Conservation (phyloP, 306 rosid species). For the Quercus parvula region DNA sequence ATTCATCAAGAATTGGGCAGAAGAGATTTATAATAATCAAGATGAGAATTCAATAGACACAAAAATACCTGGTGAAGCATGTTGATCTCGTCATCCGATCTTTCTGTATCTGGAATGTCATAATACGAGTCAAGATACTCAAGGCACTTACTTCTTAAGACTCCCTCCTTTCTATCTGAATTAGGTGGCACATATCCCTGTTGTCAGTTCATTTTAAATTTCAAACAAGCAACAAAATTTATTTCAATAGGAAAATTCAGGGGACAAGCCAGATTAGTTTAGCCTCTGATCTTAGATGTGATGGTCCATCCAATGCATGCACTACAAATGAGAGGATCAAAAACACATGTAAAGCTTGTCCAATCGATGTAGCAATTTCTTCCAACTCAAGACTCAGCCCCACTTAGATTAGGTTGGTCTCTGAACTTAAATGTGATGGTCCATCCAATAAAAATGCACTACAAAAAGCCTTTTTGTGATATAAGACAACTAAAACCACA, state of each 20-base stretch:
- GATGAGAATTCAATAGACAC: slow-evolving; percentile 4
- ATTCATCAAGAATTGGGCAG: slow-evolving; percentile 21
- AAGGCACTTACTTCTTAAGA: slow-evolving; percentile 85
- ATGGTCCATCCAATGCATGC: background rate
- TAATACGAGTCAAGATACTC: slow-evolving; percentile 88
- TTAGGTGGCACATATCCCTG: slow-evolving; percentile 99
- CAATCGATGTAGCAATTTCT: no score
- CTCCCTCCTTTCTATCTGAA: slow-evolving; percentile 98
- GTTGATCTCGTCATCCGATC: slow-evolving; percentile 90
- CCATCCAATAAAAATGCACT: no score
- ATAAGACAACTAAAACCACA: no score
- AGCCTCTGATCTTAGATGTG: slow-evolving; percentile 6
- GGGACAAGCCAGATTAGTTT: slow-evolving; percentile 7
- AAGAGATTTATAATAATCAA: slow-evolving; percentile 12
- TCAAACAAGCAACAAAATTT: slow-evolving; percentile 35
- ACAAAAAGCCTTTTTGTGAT: no score
- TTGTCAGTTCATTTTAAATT: slow-evolving; percentile 77
- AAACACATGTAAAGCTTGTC: no score
- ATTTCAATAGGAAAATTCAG: slow-evolving; percentile 14
- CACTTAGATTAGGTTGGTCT: no score
- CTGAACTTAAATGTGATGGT: no score
- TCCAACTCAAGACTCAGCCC: no score
- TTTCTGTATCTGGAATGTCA: slow-evolving; percentile 81
- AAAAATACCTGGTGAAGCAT: slow-evolving; percentile 90
- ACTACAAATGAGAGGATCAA: no score